Conservation (phyloP, 352 stramenopile species). For the Globisporangium echinulatum region DNA sequence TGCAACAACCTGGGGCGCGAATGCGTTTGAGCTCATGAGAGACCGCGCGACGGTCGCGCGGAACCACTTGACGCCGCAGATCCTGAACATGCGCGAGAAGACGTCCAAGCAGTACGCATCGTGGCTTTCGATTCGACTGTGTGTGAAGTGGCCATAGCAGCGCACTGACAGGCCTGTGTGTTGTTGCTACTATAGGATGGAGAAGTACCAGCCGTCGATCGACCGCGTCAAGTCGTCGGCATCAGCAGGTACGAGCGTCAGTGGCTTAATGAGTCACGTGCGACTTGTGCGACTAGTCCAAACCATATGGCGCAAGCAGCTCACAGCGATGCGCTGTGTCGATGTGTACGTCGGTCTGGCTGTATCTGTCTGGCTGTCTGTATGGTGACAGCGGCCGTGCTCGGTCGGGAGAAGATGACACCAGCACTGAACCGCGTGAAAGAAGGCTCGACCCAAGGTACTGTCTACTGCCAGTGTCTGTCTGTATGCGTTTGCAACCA, state of each 20-base stretch:
- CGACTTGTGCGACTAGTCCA: too few species aligned
- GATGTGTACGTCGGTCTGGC: too few species aligned
- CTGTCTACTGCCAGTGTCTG: too few species aligned
- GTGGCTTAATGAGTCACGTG: too few species aligned
- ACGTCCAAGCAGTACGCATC: constrained; percentile 41
- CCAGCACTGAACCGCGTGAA: constrained; percentile 54
- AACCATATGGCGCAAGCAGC: too few species aligned
- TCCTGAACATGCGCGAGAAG: constrained; percentile 42
- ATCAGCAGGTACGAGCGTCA: constrained; percentile 28
- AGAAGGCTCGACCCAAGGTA: constrained; percentile 61
- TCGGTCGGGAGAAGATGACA: constrained; percentile 39
- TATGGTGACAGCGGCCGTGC: constrained; percentile 23
- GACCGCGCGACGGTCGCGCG: constrained; percentile 41
- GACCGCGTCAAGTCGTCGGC: constrained; percentile 68
- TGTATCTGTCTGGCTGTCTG: background rate
- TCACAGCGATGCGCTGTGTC: too few species aligned
- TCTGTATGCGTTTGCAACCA: background rate
- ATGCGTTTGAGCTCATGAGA: constrained; percentile 44
- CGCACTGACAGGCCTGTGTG: constrained; percentile 1
- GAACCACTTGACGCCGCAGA: constrained; percentile 48
- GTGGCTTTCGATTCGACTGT: too few species aligned
- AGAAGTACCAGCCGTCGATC: constrained; percentile 74
- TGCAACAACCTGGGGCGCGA: constrained; percentile 14
- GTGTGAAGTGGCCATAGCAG: background rate
- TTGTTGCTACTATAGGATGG: constrained; percentile 25